Percentiles rank a stretch among this genome's conserved stretches.
Conservation (phyloP, 2,329 filamentous ascomycete species). For the Aphanocladium album region DNA sequence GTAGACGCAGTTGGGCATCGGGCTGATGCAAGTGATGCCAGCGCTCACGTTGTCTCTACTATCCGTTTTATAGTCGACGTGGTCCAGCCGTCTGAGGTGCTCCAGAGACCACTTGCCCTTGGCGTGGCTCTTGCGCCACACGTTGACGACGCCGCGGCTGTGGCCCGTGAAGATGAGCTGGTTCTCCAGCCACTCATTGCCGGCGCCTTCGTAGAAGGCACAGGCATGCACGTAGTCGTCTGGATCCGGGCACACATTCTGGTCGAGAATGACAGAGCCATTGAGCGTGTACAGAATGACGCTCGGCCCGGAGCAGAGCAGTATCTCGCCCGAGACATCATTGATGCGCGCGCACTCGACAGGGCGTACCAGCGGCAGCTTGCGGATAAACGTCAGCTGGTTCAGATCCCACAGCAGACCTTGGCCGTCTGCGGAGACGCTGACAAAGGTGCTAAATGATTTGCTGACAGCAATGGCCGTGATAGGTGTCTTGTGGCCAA, state of each 20-base stretch:
- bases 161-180: slow-evolving; percentile 88
- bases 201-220: slow-evolving; percentile 86
- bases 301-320: slow-evolving; percentile 72
- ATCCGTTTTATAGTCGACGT: slow-evolving; percentile 63
- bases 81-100: slow-evolving; percentile 75
- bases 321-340: slow-evolving; percentile 83
- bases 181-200: slow-evolving; percentile 87
- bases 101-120: slow-evolving; percentile 68
- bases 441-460: slow-evolving; percentile 82
- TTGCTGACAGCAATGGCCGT: slow-evolving; percentile 79
- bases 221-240: slow-evolving; percentile 78
- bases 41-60: slow-evolving; percentile 54
- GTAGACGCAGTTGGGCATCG: slow-evolving; percentile 79
- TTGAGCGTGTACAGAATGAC: slow-evolving; percentile 83
- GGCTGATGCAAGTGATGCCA: slow-evolving; percentile 79
- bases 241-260: slow-evolving; percentile 65
- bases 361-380: slow-evolving; percentile 54
- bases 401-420: slow-evolving; percentile 94
- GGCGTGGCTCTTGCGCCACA: slow-evolving; percentile 56
- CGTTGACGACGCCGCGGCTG: slow-evolving; percentile 74
- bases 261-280: slow-evolving; percentile 73
- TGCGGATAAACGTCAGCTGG: slow-evolving; percentile 77
- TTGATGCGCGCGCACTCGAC: slow-evolving; percentile 79
- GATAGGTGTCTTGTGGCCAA: slow-evolving; percentile 83
- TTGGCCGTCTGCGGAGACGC: slow-evolving; percentile 74